Evolutionary conservation across 1,284 basidiomycete species (phyloP), one percentile per base, ranked within the genome.

Genomic region (Pholiota adiposa): DNA sequence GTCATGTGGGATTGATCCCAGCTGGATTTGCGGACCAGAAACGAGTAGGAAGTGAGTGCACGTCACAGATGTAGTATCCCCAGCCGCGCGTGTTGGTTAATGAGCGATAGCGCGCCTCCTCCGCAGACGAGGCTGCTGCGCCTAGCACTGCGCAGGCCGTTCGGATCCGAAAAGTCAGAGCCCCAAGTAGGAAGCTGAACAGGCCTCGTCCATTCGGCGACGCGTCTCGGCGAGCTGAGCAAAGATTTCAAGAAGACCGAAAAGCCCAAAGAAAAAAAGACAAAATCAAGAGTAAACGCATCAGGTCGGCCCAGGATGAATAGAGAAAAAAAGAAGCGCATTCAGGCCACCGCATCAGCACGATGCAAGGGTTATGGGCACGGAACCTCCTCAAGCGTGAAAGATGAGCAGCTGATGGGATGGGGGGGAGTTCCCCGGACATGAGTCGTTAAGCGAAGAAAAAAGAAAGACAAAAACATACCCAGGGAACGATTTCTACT

Each of bases 371-470:
- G 36, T 38, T 38, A 12, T 38, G 36, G 36, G 36, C 36, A 38
- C 29, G 29, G 5, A 31, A 31, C 36, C 36, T 11, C n/a, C n/a
- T n/a, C n/a, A 46, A 4, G 44, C 44, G 25, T 46, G 44, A 46
- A 46, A 23, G 12, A 27, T 27, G 44, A 46, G 44, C 44, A 46
- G 44, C 44, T 46, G 44, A 46, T 23, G 44, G 14, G 44, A 46
- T 23, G 44, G 14, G 36, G 12, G 12, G 4, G 36, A 14, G 44
- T 19, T 49, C 48, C 34, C 57, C 57, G 40, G 51, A 58, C 56
- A 58, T 53, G 51, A 38, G 41, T 40, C 56, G 56, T 34, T 58
- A 46, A 52, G 56, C 56, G 56, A 44, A 31, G 27, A n/a, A n/a
- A n/a, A n/a, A n/a, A n/a, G n/a, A n/a, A n/a, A n/a, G n/a, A n/a